These are phyloP conservation scores for Rhododendron kiyosumense DNA, from an alignment of 148 eudicot genomes.

Conservation along the genomic window DNA sequence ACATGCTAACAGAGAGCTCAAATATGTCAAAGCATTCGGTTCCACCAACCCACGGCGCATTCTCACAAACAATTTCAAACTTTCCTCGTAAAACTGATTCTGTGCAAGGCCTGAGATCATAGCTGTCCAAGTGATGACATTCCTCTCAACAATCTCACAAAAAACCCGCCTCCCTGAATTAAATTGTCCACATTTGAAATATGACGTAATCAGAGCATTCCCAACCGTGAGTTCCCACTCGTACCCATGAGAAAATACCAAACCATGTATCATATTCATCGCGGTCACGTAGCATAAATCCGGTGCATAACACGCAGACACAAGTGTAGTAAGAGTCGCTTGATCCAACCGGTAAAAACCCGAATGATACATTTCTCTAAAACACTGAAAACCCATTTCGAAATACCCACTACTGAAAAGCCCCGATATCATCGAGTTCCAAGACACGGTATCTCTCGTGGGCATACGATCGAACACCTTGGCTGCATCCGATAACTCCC, in stretches of 20 bases:
- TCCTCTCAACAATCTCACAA: constrained; percentile 46
- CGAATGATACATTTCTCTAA: constrained; percentile 39
- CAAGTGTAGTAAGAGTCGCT: constrained; percentile 62
- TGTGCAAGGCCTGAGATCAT: constrained; percentile 67
- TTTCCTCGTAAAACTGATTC: constrained; percentile 41
- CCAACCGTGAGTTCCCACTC: constrained; percentile 45
- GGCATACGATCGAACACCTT: constrained; percentile 81
- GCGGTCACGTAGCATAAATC: constrained; percentile 19
- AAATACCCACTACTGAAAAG: constrained; percentile 37
- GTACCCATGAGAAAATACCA: constrained; percentile 50
- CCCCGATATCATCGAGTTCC: constrained; percentile 69
- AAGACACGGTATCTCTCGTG: constrained; percentile 58
- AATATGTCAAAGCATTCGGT: constrained; percentile 66
- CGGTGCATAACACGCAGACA: constrained; percentile 41
- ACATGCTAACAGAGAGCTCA: constrained; percentile 66
- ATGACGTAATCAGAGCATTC: constrained; percentile 66
- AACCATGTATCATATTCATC: constrained; percentile 46
- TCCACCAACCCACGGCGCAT: constrained; percentile 49
- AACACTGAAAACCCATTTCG: constrained; percentile 43
- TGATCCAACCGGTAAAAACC: constrained; percentile 54
- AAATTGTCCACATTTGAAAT: constrained; percentile 45
- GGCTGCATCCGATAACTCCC: constrained; percentile 31
- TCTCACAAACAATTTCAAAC: constrained; percentile 48
- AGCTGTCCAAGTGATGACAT: constrained; percentile 88
- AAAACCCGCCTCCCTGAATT: constrained; percentile 50